Base-by-base conservation (phyloP, 2,329 filamentous ascomycete genomes). In the Bipolaris oryzae region DNA sequence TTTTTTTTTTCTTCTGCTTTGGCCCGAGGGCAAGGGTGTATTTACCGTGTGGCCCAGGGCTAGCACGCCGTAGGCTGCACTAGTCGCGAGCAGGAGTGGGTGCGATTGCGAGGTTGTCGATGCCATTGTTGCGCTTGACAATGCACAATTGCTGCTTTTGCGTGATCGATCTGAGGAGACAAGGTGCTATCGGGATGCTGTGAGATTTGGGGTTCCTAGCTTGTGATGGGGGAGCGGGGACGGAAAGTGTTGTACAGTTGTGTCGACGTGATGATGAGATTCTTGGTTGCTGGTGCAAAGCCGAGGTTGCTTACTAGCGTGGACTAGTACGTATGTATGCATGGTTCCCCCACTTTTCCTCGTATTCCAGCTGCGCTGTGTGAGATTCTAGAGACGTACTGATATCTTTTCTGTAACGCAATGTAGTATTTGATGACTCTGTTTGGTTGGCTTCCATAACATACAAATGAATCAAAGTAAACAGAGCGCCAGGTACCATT, bases 11-110 rank as follows among this genome's bases (percentile, higher is more conserved):
- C 21, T 21, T 21, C 5, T 5, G 7, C 10, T 28, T 10, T 9
- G 10, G 10, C 5, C 28, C 10, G 13, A 13, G 3, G 10, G 28
- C 10, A 31, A 31, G 15, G 15, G 1, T 42, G 3, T 10, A 9
- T 13, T 25, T 68, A 76, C 73, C 9, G 72, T 76, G 46, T 76
- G 74, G 5, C 66, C 72, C 10, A 74, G 50, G 33, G 67, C 68
- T 7, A 76, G 58, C n/a, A 75, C 38, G n/a, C 56, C 67, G 53
- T 75, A 65, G 7, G 66, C 64, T 10, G 69, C 63, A 18, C 69
- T 66, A 1, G 70, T 57, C 1, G 66, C 67, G 18, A 73, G 64
- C 39, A 74, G 67, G n/a, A 74, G 56, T 4, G 69, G 70, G 50
- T 74, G 58, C 21, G 64, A 63, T 10, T 61, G 57, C 18, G 60